Conservation (phyloP, 2,329 filamentous ascomycete species). For the Elsinoe australis region DNA sequence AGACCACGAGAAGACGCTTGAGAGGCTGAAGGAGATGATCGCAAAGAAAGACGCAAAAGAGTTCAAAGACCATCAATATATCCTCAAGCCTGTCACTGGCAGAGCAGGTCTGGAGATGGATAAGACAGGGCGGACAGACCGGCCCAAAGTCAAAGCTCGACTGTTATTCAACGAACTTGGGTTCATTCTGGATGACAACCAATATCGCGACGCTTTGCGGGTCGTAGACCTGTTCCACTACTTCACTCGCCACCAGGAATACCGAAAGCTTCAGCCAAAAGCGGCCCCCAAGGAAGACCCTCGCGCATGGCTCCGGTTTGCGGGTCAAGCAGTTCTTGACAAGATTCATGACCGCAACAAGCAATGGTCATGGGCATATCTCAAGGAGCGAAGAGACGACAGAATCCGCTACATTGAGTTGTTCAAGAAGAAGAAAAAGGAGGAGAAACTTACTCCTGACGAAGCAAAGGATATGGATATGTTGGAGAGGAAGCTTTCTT, state of each 20-base stretch:
- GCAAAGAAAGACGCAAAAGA: slow-evolving; percentile 56
- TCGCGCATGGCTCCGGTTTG: slow-evolving; percentile 85
- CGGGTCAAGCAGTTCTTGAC: slow-evolving; percentile 75
- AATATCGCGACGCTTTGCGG: slow-evolving; percentile 96
- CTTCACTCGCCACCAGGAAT: slow-evolving; percentile 95
- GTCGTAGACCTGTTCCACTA: slow-evolving; percentile 98
- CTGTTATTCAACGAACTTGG: slow-evolving; percentile 95
- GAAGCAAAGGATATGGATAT: slow-evolving; percentile 66
- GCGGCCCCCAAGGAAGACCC: slow-evolving; percentile 81
- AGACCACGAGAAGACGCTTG: slow-evolving; percentile 67
- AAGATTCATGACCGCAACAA: slow-evolving; percentile 94
- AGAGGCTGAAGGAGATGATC: slow-evolving; percentile 71
- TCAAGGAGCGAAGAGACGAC: slow-evolving; percentile 85
- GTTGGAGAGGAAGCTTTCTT: slow-evolving; percentile 80
- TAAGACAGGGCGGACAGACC: slow-evolving; percentile 73
- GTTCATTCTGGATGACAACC: slow-evolving; percentile 92
- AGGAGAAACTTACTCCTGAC: slow-evolving; percentile 56
- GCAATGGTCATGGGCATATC: slow-evolving; percentile 93
- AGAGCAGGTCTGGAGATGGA: slow-evolving; percentile 91
- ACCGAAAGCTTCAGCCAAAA: slow-evolving; percentile 86
- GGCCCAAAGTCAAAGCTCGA: slow-evolving; percentile 81
- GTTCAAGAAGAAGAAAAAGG: slow-evolving; percentile 85
- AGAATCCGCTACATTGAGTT: slow-evolving; percentile 81
- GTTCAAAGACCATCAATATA: slow-evolving; percentile 70
- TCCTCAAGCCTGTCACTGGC: slow-evolving; percentile 90